These are phyloP conservation scores for Aureobasidium musti DNA, from an alignment of 2,329 filamentous ascomycete species.

Conservation along the genomic window DNA sequence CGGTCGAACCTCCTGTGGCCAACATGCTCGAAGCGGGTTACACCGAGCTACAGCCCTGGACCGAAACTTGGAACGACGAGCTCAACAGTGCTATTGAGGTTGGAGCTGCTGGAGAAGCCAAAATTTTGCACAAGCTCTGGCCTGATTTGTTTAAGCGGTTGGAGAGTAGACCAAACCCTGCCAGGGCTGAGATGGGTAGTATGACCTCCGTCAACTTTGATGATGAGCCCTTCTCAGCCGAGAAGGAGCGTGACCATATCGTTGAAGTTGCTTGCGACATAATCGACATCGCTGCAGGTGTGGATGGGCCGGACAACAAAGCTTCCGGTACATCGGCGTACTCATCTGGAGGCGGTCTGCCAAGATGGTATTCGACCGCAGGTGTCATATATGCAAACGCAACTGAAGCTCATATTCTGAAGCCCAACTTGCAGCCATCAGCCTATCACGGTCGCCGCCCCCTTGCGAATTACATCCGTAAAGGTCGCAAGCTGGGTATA, in stretches of 20 bases:
- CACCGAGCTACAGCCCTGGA: conserved; percentile 81
- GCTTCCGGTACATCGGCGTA: conserved; percentile 48
- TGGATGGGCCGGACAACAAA: conserved; percentile 52
- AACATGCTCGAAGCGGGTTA: conserved; percentile 95
- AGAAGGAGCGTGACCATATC: conserved; percentile 48
- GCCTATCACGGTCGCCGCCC: conserved; percentile 80
- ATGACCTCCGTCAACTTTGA: conserved; percentile 31
- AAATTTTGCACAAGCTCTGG: conserved; percentile 83
- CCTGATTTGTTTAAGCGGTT: conserved; percentile 62
- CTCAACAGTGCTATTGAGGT: conserved; percentile 87
- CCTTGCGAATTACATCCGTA: conserved; percentile 76
- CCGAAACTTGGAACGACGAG: conserved; percentile 89
- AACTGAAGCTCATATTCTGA: conserved; percentile 77
- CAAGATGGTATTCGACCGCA: conserved; percentile 68
- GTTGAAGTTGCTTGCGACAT: conserved; percentile 51
- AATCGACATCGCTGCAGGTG: conserved; percentile 52
- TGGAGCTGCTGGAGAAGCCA: conserved; percentile 85
- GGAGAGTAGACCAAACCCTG: conserved; percentile 48
- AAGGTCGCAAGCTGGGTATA: conserved; percentile 78
- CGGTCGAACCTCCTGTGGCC: conserved; percentile 79
- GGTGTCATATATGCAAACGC: conserved; percentile 85
- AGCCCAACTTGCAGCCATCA: conserved; percentile 81
- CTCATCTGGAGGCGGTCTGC: conserved; percentile 47
- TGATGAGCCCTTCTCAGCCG: conserved; percentile 45
- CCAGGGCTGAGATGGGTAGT: conserved; percentile 34